Percentiles rank a stretch among this genome's conserved stretches.
These are phyloP conservation scores for Ceratorhiza oryzae-sativae DNA, from an alignment of 1,284 basidiomycete species.

Conservation along the genomic window DNA sequence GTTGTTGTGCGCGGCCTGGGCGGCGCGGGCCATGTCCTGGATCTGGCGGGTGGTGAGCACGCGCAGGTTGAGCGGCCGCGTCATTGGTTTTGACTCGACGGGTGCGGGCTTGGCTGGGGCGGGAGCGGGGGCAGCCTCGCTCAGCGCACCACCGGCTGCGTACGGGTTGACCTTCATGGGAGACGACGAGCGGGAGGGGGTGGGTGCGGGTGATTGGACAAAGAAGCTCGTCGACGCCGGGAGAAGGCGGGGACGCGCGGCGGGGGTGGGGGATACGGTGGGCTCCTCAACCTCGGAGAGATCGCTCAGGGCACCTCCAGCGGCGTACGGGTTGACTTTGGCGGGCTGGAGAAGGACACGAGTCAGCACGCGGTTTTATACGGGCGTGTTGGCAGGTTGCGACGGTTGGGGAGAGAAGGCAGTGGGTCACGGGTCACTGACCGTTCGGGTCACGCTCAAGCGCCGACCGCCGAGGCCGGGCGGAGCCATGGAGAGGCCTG, in stretches of 20 bases:
- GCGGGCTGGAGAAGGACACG: conserved; percentile 14
- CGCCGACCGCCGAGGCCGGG: conserved; percentile 36
- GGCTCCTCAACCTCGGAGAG: conserved; percentile 28
- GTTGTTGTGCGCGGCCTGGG: conserved; percentile 33
- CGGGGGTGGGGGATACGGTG: conserved; percentile 6
- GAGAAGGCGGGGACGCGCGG: conserved; percentile 27
- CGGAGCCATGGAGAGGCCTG: conserved; percentile 10
- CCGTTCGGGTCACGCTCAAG: conserved; percentile 30
- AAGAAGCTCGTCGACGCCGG: conserved; percentile 26
- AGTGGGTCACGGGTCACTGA: conserved; percentile 27
- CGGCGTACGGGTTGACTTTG: conserved; percentile 33
- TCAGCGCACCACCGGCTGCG: conserved; percentile 13
- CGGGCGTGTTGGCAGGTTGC: conserved; percentile 4
- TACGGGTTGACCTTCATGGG: conserved; percentile 37
- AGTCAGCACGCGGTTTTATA: conserved; percentile 3
- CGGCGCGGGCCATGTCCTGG: conserved; percentile 37
- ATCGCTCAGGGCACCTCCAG: conserved; percentile 24
- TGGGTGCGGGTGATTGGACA: conserved; percentile 22
- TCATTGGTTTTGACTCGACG: conserved; percentile 18
- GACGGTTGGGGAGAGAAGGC: conserved; percentile 27
- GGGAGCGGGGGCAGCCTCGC: conserved; percentile 1
- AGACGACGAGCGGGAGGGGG: conserved; percentile 10
- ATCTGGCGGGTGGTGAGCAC: conserved; percentile 33
- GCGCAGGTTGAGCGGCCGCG: conserved; percentile 25
- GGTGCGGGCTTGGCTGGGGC: conserved; percentile 1